A percentile compares a stretch with the other conserved stretches of the same genome.
These are phyloP conservation scores for Stentor roeselii DNA, from an alignment of 73 alveolate species.

Conservation along the genomic window DNA sequence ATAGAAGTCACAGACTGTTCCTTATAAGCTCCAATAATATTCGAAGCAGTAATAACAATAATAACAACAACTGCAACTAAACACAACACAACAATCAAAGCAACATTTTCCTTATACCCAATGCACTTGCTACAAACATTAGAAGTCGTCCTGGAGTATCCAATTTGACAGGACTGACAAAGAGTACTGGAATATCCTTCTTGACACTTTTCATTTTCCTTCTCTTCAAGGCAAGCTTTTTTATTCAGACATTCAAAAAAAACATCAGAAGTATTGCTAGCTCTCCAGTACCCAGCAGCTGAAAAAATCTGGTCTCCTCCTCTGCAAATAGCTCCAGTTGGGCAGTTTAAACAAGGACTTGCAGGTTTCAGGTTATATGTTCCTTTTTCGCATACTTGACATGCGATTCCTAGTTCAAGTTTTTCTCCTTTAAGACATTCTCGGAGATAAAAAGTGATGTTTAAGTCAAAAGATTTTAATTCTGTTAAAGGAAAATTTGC, in stretches of 20 bases:
- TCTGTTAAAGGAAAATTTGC: too few relatives aligned
- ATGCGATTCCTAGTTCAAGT: too few relatives aligned
- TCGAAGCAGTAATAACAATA: slow-evolving; percentile 31
- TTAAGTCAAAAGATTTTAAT: too few relatives aligned
- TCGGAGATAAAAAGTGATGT: too few relatives aligned
- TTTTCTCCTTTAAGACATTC: too few relatives aligned
- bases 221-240: slow-evolving; percentile 37
- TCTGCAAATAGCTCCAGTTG: slow-evolving; percentile 38
- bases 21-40: slow-evolving; percentile 42
- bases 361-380: neutral
- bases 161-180: slow-evolving; percentile 49
- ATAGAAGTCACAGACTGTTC: slow-evolving; percentile 31
- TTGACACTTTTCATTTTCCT: slow-evolving; percentile 24
- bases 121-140: slow-evolving; percentile 50
- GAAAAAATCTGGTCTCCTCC: slow-evolving; percentile 51
- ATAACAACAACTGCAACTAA: slow-evolving; percentile 8
- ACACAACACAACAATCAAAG: neutral
- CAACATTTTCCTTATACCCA: slow-evolving; percentile 20
- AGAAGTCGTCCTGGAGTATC: slow-evolving; percentile 32
- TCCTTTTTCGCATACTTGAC: neutral
- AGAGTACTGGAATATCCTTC: slow-evolving; percentile 49
- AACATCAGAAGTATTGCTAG: slow-evolving; percentile 4
- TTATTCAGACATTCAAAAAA: slow-evolving; percentile 35
- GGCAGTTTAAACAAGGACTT: slow-evolving; percentile 35
- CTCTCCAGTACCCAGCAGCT: slow-evolving; percentile 47